Percentiles rank a stretch among this genome's conserved stretches.
Conservation (phyloP, 1,284 basidiomycete genomes). For the Coniferiporia sulphurascens region DNA sequence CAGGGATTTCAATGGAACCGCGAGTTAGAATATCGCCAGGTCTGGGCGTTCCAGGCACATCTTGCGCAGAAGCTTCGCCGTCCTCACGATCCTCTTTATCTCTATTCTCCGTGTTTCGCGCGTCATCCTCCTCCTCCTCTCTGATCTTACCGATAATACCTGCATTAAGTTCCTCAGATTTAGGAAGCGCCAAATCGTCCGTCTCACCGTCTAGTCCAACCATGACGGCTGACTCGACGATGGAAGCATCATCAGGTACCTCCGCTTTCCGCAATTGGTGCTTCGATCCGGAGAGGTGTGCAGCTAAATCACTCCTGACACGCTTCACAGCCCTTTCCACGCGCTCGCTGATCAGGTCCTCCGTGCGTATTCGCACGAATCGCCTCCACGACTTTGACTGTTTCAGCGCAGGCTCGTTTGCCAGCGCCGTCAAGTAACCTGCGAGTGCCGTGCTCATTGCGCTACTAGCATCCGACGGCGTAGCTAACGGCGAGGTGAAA, state of each 20-base stretch:
- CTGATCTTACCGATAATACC: slow-evolving; percentile 21
- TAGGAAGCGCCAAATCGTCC: slow-evolving; percentile 6
- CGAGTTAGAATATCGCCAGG: slow-evolving; percentile 6
- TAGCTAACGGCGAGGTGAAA: slow-evolving; percentile 15
- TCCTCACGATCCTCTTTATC: slow-evolving; percentile 7
- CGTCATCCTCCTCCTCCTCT: slow-evolving; percentile 31
- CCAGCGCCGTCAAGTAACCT: slow-evolving; percentile 71
- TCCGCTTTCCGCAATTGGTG: slow-evolving; percentile 29
- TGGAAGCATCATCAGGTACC: slow-evolving; percentile 22
- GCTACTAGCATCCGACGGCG: slow-evolving; percentile 12
- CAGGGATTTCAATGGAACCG: slow-evolving; percentile 13
- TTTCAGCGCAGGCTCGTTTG: slow-evolving; percentile 61
- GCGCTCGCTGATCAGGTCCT: slow-evolving; percentile 81
- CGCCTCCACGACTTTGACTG: slow-evolving; percentile 73
- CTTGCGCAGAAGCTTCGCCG: slow-evolving; percentile 9
- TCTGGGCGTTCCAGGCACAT: slow-evolving; percentile 10
- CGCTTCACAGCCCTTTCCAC: slow-evolving; percentile 85
- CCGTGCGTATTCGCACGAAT: slow-evolving; percentile 79
- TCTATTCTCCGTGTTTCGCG: slow-evolving; percentile 21
- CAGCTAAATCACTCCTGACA: slow-evolving; percentile 78
- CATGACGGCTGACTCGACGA: slow-evolving; percentile 16
- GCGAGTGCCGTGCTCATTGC: slow-evolving; percentile 65
- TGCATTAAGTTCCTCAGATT: neutral
- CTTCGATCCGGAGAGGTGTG: slow-evolving; percentile 39
- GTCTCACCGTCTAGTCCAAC: slow-evolving; percentile 17